Conservation (phyloP, 345 rosid species). For the Cardamine occulta region DNA sequence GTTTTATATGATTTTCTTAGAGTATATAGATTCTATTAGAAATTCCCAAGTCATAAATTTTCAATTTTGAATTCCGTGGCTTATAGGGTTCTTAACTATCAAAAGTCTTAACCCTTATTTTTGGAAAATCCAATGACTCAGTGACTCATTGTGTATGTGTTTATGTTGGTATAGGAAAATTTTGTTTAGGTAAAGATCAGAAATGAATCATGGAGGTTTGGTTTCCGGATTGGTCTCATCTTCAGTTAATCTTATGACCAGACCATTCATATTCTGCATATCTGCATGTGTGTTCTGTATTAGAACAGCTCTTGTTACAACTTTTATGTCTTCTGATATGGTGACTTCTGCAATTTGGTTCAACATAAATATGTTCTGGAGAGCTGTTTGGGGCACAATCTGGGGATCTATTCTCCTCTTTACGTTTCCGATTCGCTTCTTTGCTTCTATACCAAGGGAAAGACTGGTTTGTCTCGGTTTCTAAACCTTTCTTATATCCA, state of each 20-base stretch:
- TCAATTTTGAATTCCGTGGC: too few species aligned
- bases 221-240: slow-evolving; percentile 43
- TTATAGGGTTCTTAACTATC: neutral
- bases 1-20: too few species aligned
- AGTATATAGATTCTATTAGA: too few species aligned
- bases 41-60: too few species aligned
- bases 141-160: slow-evolving; percentile 19
- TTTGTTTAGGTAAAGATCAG: neutral
- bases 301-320: slow-evolving; percentile 50
- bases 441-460: slow-evolving; percentile 65
- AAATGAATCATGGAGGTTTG: slow-evolving; percentile 45
- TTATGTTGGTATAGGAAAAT: neutral
- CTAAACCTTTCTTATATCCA: neutral
- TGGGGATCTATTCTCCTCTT: slow-evolving; percentile 49
- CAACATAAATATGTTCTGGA: slow-evolving; percentile 55
- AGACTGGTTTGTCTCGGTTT: slow-evolving; percentile 57
- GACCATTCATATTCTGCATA: slow-evolving; percentile 55
- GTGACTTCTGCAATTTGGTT: slow-evolving; percentile 51
- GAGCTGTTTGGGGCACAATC: slow-evolving; percentile 49
- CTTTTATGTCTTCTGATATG: slow-evolving; percentile 61
- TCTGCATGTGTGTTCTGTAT: slow-evolving; percentile 45
- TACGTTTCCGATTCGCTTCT: slow-evolving; percentile 60
- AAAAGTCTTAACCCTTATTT: slow-evolving; percentile 7
- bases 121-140: slow-evolving; percentile 6
- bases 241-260: slow-evolving; percentile 44